Evolutionary conservation across 768 basidiomycete genomes (phyloP), one percentile per base, ranked within the genome.

Genomic region (Tricholoma flavovirens): DNA sequence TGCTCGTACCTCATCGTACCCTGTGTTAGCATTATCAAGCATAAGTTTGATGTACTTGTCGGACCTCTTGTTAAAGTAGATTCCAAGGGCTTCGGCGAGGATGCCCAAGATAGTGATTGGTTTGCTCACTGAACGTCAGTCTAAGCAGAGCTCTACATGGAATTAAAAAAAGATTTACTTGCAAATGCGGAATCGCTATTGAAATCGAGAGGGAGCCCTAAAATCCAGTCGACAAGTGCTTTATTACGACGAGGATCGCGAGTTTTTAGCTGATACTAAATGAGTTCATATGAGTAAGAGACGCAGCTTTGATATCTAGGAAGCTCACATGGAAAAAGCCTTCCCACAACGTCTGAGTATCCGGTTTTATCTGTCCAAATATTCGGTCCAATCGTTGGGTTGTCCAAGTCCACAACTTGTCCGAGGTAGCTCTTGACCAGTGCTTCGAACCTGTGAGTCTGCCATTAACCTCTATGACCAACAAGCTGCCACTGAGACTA

Each of bases 151-250:
- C 19, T 36, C 24, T 4, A 14, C 26, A 46, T 26, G 43, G 36
- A 55, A 30, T 26, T 26, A 33, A 46, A 35, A 51, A 12, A 36
- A 74, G 26, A n/a, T 83, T 66, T 72, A 90, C 92, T 87, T 60
- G 86, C 81, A 68, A 97, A 97, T 2, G 91, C 90, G 26, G 92
- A 96, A 60, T 90, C 89, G 46, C 86, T 82, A 33, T 82, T 80
- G 67, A 95, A 91, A 60, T 97, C 93, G 4, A 93, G 73, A 1
- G 88, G 86, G 2, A 93, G 76, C 17, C 80, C 74, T 30, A 88
- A 65, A 55, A 93, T 83, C 83, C 90, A 95, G 59, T 89, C 79
- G 17, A 93, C 76, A 36, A 97, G 66, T 10, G 82, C 79, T 56
- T 83, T 72, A 60, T 82, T 84, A 19, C 93, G 81, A 21, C 93